A percentile compares a stretch with the other conserved stretches of the same genome.
These are phyloP conservation scores for Leccinum obscurum DNA, from an alignment of 768 basidiomycete genomes.

Conservation along the genomic window DNA sequence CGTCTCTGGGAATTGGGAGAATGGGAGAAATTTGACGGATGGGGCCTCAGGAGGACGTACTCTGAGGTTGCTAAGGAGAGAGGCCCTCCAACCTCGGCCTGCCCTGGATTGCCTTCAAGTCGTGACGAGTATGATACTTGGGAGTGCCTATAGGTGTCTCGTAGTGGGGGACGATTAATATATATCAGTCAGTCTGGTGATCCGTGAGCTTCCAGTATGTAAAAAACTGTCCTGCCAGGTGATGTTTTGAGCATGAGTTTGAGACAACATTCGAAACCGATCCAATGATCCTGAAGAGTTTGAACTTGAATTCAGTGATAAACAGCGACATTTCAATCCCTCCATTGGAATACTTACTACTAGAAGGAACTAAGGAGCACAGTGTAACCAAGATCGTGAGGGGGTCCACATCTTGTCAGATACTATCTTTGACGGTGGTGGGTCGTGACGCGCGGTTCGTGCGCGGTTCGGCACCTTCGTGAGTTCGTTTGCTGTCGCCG, in stretches of 20 bases:
- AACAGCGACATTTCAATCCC: background rate
- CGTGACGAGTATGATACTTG: slow-evolving; percentile 14
- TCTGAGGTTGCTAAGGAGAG: slow-evolving; percentile 22
- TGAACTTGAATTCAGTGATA: background rate
- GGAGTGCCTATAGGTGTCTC: slow-evolving; percentile 14
- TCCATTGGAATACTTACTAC: too few species aligned
- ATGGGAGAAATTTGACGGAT: slow-evolving; percentile 28
- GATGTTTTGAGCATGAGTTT: background rate
- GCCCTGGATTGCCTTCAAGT: background rate
- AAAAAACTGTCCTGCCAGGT: background rate
- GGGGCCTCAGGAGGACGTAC: slow-evolving; percentile 19
- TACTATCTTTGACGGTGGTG: too few species aligned
- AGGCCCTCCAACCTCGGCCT: background rate
- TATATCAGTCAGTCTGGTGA: background rate
- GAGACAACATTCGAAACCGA: background rate
- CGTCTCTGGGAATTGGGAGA: slow-evolving; percentile 6
- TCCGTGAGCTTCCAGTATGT: background rate
- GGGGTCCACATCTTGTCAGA: too few species aligned
- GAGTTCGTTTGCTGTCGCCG: too few species aligned
- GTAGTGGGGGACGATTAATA: background rate
- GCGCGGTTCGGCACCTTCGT: too few species aligned
- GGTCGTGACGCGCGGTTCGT: too few species aligned
- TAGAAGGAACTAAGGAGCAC: too few species aligned
- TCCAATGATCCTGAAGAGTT: background rate
- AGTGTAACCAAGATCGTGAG: too few species aligned